Base-by-base conservation (phyloP, 305 asterid genomes). In the Fraxinus sp. region DNA sequence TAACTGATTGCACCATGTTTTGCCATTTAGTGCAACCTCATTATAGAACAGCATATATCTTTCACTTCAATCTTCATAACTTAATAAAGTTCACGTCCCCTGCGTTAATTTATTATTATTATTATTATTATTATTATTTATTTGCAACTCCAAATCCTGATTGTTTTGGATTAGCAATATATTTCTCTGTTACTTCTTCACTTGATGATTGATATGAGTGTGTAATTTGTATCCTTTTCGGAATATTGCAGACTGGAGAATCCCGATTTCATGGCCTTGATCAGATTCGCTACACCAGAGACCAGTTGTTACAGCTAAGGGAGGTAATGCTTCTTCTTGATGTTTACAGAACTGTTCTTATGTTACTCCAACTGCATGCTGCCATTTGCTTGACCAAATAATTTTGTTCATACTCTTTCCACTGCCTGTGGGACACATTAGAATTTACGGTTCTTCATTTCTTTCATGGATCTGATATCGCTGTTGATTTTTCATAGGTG, bases 201-300 rank as follows among this genome's bases (percentile, higher is more conserved):
- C 14, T 8, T 62, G 14, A 59, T 59, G 14, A 22, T 20, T 36
- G 75, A 68, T 68, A 68, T 68, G 13, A 28, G 3, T n/a, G 5
- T 18, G 35, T 20, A 14, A 36, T 8, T 52, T 62, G 32, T 68
- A 22, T n/a, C 32, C 43, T 81, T 35, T 81, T 8, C 4, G 33
- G 43, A 82, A 62, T 41, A 41, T 81, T 73, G 82, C 68, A 90
- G 91, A 85, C 88, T 84, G 91, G 91, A 55, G 91, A 88, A 64
- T 82, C 90, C 43, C 86, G 87, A 18, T 88, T 87, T 70, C 89
- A 90, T 80, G 90, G 85, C 30, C 86, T 80, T 46, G 92, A 85
- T 73, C 85, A 84, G 10, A 71, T 87, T 46, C 85, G 80, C 30
- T 90, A 88, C 80, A 80, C 87, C 77, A 75, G 87, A 82, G 92